A percentile compares a stretch with the other conserved stretches of the same genome.
phyloP scores from a whole-genome alignment of 768 basidiomycete species.

The Mycena belliarum region DNA sequence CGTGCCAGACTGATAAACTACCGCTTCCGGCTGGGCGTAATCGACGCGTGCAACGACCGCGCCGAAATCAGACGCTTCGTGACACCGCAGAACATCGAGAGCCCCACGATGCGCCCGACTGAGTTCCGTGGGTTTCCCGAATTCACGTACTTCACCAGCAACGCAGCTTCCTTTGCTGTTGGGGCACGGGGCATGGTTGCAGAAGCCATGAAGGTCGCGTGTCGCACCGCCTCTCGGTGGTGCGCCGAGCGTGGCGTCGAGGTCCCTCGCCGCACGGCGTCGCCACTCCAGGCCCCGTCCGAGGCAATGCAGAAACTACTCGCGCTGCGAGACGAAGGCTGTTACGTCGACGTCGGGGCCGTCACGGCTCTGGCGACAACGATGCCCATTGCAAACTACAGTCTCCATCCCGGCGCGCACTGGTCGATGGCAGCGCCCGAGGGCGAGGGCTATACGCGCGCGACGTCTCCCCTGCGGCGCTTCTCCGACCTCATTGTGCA shows the following conservation, averaged over 20 bases:
- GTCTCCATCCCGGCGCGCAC: slow-evolving; percentile 62
- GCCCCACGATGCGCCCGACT: slow-evolving; percentile 32
- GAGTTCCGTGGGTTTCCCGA: slow-evolving; percentile 53
- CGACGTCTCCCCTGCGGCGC: slow-evolving; percentile 86
- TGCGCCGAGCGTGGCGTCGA: slow-evolving; percentile 60
- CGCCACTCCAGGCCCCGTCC: slow-evolving; percentile 30
- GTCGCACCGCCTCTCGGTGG: slow-evolving; percentile 74
- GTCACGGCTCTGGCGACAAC: slow-evolving; percentile 35
- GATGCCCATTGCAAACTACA: slow-evolving; percentile 40
- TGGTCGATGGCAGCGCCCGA: slow-evolving; percentile 66
- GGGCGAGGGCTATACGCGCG: slow-evolving; percentile 79
- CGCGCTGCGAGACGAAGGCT: slow-evolving; percentile 44
- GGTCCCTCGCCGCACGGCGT: slow-evolving; percentile 57
- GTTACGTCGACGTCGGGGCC: slow-evolving; percentile 41
- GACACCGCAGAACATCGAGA: slow-evolving; percentile 34
- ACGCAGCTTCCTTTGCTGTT: slow-evolving; percentile 19
- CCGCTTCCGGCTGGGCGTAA: slow-evolving; percentile 24
- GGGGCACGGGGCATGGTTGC: slow-evolving; percentile 63
- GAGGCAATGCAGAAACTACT: slow-evolving; percentile 49
- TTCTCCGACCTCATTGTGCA: slow-evolving; percentile 81
- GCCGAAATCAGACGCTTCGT: slow-evolving; percentile 29
- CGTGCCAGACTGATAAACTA: not conserved
- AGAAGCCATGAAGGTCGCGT: slow-evolving; percentile 83
- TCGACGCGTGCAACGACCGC: slow-evolving; percentile 26
- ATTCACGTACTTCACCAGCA: slow-evolving; percentile 45